Evolutionary conservation across 208 protist genomes (phyloP), one percentile per base, ranked within the genome.

Genomic region (Trypanosoma vivax): DNA sequence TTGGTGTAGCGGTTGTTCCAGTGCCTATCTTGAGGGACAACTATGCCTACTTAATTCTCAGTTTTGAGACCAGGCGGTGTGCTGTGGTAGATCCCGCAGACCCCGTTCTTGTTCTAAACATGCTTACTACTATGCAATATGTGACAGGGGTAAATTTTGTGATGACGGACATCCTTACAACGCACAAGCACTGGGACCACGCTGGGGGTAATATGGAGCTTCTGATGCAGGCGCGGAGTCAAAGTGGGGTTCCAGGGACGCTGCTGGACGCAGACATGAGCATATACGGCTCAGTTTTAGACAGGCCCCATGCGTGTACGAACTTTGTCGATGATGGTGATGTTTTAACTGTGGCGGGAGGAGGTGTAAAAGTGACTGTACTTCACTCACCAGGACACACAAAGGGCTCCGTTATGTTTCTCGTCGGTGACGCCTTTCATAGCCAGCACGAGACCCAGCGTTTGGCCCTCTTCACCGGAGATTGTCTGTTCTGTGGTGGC

Each of bases 151-250:
- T 63, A 7, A 33, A 64, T 6, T 65, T 76, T 55, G 40, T 77
- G 39, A 30, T 95, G 19, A 86, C 85, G 6, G 78, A 92, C 13
- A 70, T 97, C 13, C 73, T 97, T 38, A 96, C 88, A 2, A 98
- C 96, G 6, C 96, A 98, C 81, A 96, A 97, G 72, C 96, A 98
- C 75, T 96, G 83, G 88, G 96, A 97, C 58, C 94, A 97, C 60
- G 77, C 88, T 11, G 93, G 94, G 18, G 96, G 93, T 33, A 97
- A 97, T 66, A 29, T 83, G 40, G 57, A 82, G 53, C 63, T 96
- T 7, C 23, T 48, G 6, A 23, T 69, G 0, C 43, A 50, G 60
- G 31, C 63, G 23, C 51, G 38, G 4, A 23, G 14, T 23, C 35
- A 35, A 16, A 43, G 62, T 29, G 16, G 11, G 11, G 19, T 27